phyloP scores from a whole-genome alignment of 1,284 basidiomycete species.

The Melampsora occidentalis region DNA sequence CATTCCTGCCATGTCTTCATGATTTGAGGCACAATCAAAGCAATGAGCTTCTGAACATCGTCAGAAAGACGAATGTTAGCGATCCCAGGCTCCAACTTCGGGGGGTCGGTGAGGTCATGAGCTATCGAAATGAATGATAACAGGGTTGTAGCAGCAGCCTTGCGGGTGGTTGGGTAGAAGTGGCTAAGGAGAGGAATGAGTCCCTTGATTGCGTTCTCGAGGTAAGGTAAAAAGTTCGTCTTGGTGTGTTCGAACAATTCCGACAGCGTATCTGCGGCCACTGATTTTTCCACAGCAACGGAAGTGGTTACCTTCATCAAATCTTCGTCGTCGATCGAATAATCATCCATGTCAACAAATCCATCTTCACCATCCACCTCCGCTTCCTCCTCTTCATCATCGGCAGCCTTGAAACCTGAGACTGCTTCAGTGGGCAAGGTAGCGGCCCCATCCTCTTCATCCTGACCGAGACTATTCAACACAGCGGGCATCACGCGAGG shows the following conservation, averaged over 20 bases:
- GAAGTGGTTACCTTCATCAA: slow-evolving; percentile 73
- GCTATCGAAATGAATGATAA: slow-evolving; percentile 88
- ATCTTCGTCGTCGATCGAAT: slow-evolving; percentile 73
- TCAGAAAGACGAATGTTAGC: slow-evolving; percentile 66
- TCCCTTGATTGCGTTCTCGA: slow-evolving; percentile 69
- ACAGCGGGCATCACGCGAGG: slow-evolving; percentile 82
- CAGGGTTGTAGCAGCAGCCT: slow-evolving; percentile 83
- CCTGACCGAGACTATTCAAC: slow-evolving; percentile 77
- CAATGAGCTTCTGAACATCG: slow-evolving; percentile 77
- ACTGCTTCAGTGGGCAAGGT: slow-evolving; percentile 46
- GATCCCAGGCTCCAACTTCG: slow-evolving; percentile 77
- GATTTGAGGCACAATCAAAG: slow-evolving; percentile 70
- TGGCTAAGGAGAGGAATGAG: slow-evolving; percentile 71
- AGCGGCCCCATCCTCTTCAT: slow-evolving; percentile 52
- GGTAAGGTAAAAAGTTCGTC: slow-evolving; percentile 80
- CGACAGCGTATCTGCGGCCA: slow-evolving; percentile 93
- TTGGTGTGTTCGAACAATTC: slow-evolving; percentile 82
- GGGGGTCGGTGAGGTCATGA: slow-evolving; percentile 79
- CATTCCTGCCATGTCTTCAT: slow-evolving; percentile 89
- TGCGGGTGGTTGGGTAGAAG: slow-evolving; percentile 97
- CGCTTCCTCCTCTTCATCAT: slow-evolving; percentile 52
- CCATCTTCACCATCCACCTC: slow-evolving; percentile 62
- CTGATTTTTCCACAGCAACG: slow-evolving; percentile 98
- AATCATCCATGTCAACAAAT: slow-evolving; percentile 58
- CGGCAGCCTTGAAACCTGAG: slow-evolving; percentile 68